A percentile compares a stretch with the other conserved stretches of the same genome.
Conservation (phyloP, 148 eudicot species). For the Dianthus caryophyllus region DNA sequence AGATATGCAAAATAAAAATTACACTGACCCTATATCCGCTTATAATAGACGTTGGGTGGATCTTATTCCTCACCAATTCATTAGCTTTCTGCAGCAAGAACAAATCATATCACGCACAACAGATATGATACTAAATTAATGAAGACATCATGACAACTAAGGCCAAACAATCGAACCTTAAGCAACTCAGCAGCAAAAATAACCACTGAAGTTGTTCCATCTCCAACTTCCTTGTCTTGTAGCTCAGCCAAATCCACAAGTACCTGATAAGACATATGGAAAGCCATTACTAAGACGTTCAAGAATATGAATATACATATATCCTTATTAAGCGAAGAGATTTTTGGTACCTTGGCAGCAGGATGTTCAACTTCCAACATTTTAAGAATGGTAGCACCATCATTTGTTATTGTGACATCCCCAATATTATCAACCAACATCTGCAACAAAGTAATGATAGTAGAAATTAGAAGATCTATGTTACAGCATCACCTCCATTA, state of each 20-base stretch:
- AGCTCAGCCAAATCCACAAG: conserved; percentile 98
- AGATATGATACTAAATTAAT: neutral
- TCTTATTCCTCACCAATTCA: conserved; percentile 91
- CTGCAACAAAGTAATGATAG: conserved; percentile 23
- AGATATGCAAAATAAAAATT: neutral
- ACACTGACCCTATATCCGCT: conserved; percentile 82
- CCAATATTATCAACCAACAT: conserved; percentile 96
- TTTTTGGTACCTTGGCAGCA: conserved; percentile 72
- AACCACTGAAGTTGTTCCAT: conserved; percentile 98
- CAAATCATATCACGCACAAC: neutral
- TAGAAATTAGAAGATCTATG: no score
- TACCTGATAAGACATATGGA: conserved; percentile 34
- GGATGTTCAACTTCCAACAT: conserved; percentile 98
- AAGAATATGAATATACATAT: neutral
- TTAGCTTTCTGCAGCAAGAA: conserved; percentile 69
- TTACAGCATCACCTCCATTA: neutral
- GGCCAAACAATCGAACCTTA: conserved; percentile 41
- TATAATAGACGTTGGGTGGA: conserved; percentile 88
- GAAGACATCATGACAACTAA: neutral
- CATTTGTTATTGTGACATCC: conserved; percentile 92
- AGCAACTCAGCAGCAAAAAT: conserved; percentile 97
- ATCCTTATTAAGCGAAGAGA: neutral
- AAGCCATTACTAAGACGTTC: neutral
- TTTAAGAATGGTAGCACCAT: conserved; percentile 90
- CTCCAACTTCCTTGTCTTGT: conserved; percentile 99